phyloP scores from a whole-genome alignment of 495 filamentous ascomycete genomes.

The Xylaria venustula region DNA sequence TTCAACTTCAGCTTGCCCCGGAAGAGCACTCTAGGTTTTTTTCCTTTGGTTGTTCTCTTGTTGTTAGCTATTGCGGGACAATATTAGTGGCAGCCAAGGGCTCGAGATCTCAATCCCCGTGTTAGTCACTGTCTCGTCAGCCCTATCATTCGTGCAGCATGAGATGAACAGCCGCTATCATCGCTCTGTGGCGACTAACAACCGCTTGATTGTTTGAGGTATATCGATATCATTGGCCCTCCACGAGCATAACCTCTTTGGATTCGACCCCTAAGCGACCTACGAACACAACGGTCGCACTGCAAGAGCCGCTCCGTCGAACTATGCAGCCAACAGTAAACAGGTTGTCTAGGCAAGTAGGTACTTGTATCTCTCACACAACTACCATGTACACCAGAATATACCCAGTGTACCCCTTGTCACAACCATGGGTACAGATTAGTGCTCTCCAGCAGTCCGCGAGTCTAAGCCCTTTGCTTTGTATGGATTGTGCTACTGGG shows the following conservation, averaged over 20 bases:
- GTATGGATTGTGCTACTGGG: background rate
- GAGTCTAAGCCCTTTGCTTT: too few relatives aligned
- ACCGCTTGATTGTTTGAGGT: conserved; percentile 9
- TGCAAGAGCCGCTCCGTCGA: background rate
- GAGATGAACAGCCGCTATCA: background rate
- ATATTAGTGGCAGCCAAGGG: background rate
- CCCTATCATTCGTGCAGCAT: background rate
- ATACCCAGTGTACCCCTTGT: too few relatives aligned
- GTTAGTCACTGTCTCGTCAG: background rate
- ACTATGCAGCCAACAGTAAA: conserved; percentile 6
- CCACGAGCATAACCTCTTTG: background rate
- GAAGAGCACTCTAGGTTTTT: background rate
- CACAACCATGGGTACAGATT: too few relatives aligned
- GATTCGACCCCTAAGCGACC: background rate
- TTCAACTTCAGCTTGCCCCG: background rate
- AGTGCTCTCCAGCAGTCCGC: too few relatives aligned
- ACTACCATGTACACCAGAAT: too few relatives aligned
- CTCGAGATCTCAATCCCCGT: background rate
- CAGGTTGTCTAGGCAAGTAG: too few relatives aligned
- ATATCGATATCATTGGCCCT: background rate
- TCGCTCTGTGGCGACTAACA: conserved; percentile 1
- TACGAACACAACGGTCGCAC: background rate
- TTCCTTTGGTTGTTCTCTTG: too few relatives aligned
- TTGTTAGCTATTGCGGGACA: too few relatives aligned
- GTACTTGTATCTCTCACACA: too few relatives aligned